Base-by-base conservation (phyloP, 225 moss, liverwort and hornwort species). In the Physcomitrium patens region DNA sequence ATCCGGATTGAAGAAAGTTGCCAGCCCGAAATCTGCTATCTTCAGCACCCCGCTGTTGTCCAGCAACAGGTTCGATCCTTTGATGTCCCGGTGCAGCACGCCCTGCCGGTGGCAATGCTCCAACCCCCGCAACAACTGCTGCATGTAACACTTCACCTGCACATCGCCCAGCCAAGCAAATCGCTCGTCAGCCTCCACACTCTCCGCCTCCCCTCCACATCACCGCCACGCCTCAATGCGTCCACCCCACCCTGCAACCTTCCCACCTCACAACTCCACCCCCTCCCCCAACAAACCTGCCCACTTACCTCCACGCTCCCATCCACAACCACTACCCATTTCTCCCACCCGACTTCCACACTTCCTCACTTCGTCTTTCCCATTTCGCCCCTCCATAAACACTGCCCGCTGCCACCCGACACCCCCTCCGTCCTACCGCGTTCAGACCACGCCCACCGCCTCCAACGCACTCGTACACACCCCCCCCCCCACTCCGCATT, bases 21-120 rank as follows among this genome's bases (percentile, higher is more conserved):
- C 99, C 8, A 99, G 91, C 70, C 99, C 95, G 85, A 99, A 99
- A 79, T 99, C 99, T 49, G 99, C 99, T 71, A 99, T 99, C 85
- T 99, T 99, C 46, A 99, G 66, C 14, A 91, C 76, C 63, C 99
- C 99, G 17, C 87, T 91, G 22, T 99, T 99, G 72, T 99, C 99
- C 78, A 99, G 76, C 51, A 99, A 84, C 70, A 99, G 79, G 75
- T 99, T 99, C 5, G 99, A 99, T 13, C 99, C 99, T 75, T 99
- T 99, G 16, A 99, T 99, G 56, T 99, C 99, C 64, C 99, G 95
- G 83, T 99, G 99, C 27, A 99, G 74, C 18, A 99, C 99, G 76
- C 95, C 95, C 86, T 90, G 89, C 54, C 85, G 90, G 67, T 99
- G 99, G 77, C 99, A 99, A 81, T 99, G 99, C 26, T 99, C 99